These are phyloP conservation scores for Fusarium equiseti DNA, from an alignment of 2,329 filamentous ascomycete genomes.

Conservation along the genomic window DNA sequence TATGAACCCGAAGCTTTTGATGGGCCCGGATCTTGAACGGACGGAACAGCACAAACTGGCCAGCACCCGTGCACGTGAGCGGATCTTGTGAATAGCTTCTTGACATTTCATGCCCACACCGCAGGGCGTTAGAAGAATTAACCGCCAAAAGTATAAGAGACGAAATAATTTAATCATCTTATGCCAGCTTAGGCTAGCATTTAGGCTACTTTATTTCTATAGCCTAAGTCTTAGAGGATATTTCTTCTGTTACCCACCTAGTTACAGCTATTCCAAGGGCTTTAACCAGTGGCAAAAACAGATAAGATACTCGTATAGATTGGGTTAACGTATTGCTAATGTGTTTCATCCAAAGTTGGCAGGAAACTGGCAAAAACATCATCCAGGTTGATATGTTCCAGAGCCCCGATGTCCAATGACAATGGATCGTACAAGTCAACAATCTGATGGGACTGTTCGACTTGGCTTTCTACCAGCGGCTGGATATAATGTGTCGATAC, in stretches of 20 bases:
- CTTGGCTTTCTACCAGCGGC: background rate
- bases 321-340: background rate
- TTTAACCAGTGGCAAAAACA: too few relatives aligned
- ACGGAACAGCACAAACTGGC: background rate
- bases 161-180: too few relatives aligned
- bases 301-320: too few relatives aligned
- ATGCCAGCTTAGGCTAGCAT: too few relatives aligned
- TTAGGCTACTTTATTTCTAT: too few relatives aligned
- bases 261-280: too few relatives aligned
- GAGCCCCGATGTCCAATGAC: background rate
- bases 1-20: background rate
- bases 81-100: background rate
- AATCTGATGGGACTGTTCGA: background rate
- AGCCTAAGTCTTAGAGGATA: too few relatives aligned
- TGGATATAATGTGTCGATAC: constrained; percentile 21
- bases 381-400: constrained; percentile 17
- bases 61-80: constrained; percentile 21
- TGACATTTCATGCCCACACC: too few relatives aligned
- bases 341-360: background rate
- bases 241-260: too few relatives aligned
- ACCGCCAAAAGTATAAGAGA: too few relatives aligned
- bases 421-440: background rate
- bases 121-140: too few relatives aligned
- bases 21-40: constrained; percentile 1
- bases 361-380: constrained; percentile 8